Evolutionary conservation across 768 basidiomycete species (phyloP).

Genomic region (Rhizopogon sp.): DNA sequence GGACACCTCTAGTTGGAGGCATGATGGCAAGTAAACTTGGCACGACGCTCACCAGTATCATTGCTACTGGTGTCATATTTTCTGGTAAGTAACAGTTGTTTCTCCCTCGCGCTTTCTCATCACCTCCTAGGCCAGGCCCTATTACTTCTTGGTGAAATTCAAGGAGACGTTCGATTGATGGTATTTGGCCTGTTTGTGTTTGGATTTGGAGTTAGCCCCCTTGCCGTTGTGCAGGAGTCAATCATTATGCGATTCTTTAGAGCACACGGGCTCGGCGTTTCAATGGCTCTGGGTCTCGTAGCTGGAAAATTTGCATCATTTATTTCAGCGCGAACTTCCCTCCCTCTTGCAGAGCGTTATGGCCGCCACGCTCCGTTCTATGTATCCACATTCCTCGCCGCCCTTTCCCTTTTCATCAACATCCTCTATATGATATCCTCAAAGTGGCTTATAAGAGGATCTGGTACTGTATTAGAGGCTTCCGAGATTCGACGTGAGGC

Average conservation of each 20-base stretch:
- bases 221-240: slow-evolving; percentile 80
- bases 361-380: slow-evolving; percentile 74
- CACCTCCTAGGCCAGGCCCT: slow-evolving; percentile 50
- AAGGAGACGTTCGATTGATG: slow-evolving; percentile 61
- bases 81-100: slow-evolving; percentile 33
- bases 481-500: slow-evolving; percentile 57
- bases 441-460: slow-evolving; percentile 56
- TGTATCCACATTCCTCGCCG: slow-evolving; percentile 58
- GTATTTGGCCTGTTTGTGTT: slow-evolving; percentile 73
- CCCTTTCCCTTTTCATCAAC: slow-evolving; percentile 63
- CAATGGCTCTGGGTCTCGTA: slow-evolving; percentile 79
- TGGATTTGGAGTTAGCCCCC: slow-evolving; percentile 73
- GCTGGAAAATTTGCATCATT: slow-evolving; percentile 79
- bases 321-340: slow-evolving; percentile 66
- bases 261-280: slow-evolving; percentile 67
- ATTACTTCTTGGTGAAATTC: slow-evolving; percentile 61
- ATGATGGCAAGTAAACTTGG: slow-evolving; percentile 66
- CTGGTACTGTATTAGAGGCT: slow-evolving; percentile 61
- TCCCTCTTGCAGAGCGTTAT: slow-evolving; percentile 65
- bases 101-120: slow-evolving; percentile 4
- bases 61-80: slow-evolving; percentile 72
- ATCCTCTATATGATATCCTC: slow-evolving; percentile 60
- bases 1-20: slow-evolving; percentile 78
- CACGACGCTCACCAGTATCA: slow-evolving; percentile 64
- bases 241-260: slow-evolving; percentile 82